These are phyloP conservation scores for Chenopodium berlandieri DNA, from an alignment of 148 eudicot species.

Conservation along the genomic window DNA sequence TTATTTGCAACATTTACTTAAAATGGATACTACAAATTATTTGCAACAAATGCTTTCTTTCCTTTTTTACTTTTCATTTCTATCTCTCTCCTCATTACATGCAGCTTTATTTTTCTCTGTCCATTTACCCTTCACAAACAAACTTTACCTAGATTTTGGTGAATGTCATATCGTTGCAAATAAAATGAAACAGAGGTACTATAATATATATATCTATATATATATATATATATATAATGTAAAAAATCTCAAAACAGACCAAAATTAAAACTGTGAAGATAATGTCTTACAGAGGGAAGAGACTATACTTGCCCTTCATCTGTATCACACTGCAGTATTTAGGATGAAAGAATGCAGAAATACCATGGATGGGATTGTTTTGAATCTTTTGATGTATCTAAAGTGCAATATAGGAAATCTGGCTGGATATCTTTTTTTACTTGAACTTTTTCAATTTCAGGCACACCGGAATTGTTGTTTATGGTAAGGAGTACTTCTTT, in stretches of 20 bases:
- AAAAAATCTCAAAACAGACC: not conserved
- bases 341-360: not conserved
- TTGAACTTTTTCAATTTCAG: constrained; percentile 30
- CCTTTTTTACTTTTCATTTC: no score
- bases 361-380: not conserved
- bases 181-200: no score
- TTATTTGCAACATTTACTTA: no score
- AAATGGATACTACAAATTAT: no score
- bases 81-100: no score
- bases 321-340: not conserved
- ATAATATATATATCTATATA: no score
- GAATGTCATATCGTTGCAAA: no score
- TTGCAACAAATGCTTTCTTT: no score
- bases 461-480: constrained; percentile 96
- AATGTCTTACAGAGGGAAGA: not conserved
- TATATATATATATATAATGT: no score
- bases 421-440: not conserved
- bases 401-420: not conserved
- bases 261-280: not conserved
- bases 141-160: no score
- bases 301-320: not conserved
- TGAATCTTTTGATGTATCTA: not conserved
- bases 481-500: constrained; percentile 85
- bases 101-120: no score
- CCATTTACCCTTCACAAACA: no score